A percentile compares a stretch with the other conserved stretches of the same genome.
These are phyloP conservation scores for Debaryomyces fabryi DNA, from an alignment of 1,139 yeast species.

Conservation along the genomic window DNA sequence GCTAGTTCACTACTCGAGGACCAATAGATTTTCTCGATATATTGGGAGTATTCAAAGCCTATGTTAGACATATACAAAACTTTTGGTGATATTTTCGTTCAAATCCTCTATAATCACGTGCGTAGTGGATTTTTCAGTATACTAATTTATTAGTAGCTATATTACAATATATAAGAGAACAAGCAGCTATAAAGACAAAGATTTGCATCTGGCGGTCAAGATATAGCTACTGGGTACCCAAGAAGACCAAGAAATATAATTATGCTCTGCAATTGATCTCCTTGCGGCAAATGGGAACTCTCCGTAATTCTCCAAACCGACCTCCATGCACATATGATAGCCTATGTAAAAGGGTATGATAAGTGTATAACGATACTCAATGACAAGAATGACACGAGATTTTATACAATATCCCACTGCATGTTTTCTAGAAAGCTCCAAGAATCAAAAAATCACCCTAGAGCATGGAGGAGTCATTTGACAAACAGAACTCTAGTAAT, in stretches of 20 bases:
- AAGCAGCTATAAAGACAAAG: neutral
- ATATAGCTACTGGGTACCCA: neutral
- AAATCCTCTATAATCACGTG: neutral
- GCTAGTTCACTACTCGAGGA: neutral
- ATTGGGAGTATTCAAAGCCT: neutral
- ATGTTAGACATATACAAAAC: neutral
- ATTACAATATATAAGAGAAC: neutral
- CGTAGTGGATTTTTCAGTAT: neutral
- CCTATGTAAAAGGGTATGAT: neutral
- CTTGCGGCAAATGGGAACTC: neutral
- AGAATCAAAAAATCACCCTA: neutral
- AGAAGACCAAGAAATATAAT: neutral
- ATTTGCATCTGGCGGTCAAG: neutral
- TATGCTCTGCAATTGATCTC: neutral
- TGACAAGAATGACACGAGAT: neutral
- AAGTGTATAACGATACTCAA: neutral
- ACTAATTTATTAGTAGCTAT: neutral
- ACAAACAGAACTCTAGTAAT: constrained; percentile 60
- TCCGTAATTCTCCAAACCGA: neutral
- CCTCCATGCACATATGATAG: neutral
- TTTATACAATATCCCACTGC: neutral
- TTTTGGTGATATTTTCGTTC: constrained; percentile 6
- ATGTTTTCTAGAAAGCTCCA: neutral
- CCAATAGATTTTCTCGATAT: constrained; percentile 1
- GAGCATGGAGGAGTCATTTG: constrained; percentile 30